phyloP scores from a whole-genome alignment of 1,284 basidiomycete genomes.

The Microbotryomycetes sp. region DNA sequence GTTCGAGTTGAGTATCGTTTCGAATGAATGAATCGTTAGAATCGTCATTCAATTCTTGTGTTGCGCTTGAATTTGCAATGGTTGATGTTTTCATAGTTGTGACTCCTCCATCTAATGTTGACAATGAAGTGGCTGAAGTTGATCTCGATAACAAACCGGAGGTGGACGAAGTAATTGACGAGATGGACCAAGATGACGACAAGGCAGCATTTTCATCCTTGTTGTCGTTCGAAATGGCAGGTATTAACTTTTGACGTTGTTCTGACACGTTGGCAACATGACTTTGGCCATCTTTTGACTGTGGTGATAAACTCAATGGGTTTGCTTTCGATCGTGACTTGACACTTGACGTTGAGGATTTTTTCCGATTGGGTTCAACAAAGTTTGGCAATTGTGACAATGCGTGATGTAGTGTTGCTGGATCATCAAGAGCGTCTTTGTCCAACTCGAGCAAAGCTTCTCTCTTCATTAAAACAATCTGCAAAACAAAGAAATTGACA shows the following conservation, averaged over 20 bases:
- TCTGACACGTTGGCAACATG: too few relatives aligned
- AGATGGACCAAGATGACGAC: background rate
- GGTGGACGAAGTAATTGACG: constrained; percentile 12
- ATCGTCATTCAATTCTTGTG: too few relatives aligned
- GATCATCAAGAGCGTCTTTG: constrained; percentile 28
- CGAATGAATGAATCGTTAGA: too few relatives aligned
- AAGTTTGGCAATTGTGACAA: constrained; percentile 33
- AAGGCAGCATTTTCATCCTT: constrained; percentile 27
- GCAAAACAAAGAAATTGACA: background rate
- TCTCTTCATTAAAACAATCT: constrained; percentile 35
- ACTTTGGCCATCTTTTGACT: too few relatives aligned
- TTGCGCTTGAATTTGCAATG: too few relatives aligned
- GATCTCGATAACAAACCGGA: constrained; percentile 1
- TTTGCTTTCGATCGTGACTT: background rate
- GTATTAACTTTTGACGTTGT: too few relatives aligned
- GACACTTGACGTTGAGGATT: background rate
- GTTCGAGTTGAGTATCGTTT: too few relatives aligned
- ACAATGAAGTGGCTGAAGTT: background rate
- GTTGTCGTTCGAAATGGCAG: background rate
- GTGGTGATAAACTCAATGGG: background rate
- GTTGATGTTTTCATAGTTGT: background rate
- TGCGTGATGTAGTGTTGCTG: constrained; percentile 34
- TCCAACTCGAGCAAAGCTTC: constrained; percentile 26
- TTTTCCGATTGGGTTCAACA: too few relatives aligned
- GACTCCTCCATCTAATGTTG: background rate